Base-by-base conservation (phyloP, 306 rosid species). In the Vigna unguiculata region DNA sequence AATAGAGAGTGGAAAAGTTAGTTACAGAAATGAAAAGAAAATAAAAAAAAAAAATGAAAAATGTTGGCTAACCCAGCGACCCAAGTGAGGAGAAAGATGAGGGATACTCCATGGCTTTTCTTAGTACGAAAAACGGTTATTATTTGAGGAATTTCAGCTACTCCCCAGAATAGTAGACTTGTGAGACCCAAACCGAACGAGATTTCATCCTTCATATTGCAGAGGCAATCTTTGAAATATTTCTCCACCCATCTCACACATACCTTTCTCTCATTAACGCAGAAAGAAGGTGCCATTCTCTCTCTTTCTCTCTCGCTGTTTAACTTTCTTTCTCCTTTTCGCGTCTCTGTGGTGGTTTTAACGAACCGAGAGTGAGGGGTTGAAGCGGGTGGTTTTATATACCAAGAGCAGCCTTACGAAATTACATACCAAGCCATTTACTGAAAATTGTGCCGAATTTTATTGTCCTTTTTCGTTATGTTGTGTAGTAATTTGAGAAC, bases 111-210 rank as follows among this genome's bases (percentile, higher is more conserved):
- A 60, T 93, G 97, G 78, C 84, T 87, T 53, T 92, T 87, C 78
- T 93, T 93, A 8, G 92, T 77, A 20, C 51, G 82, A 55, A 90
- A 93, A 71, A 90, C 91, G 80, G 98, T 90, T 66, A 93, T 76
- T 55, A 93, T 91, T 72, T 93, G 98, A 76, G 98, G 98, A 32
- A 93, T 87, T 78, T 93, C 98, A 0, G 98, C 98, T 0, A 91
- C 88, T 0, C 97, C 98, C 98, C 98, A 93, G 59, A 87, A 88
- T 0, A 88, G 67, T 6, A 93, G 61, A 65, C 98, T 91, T 12
- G 72, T 25, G 20, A 93, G 54, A 0, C 98, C 98, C 2, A 90
- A 87, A 20, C 55, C 77, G 72, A 93, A 93, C 0, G 98, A 93
- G n/a, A 86, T 74, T 0, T 90, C 93, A 60, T 93, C 98, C 48